Base-by-base conservation (phyloP, 2,329 filamentous ascomycete species). In the Paecilomyces variotii region DNA sequence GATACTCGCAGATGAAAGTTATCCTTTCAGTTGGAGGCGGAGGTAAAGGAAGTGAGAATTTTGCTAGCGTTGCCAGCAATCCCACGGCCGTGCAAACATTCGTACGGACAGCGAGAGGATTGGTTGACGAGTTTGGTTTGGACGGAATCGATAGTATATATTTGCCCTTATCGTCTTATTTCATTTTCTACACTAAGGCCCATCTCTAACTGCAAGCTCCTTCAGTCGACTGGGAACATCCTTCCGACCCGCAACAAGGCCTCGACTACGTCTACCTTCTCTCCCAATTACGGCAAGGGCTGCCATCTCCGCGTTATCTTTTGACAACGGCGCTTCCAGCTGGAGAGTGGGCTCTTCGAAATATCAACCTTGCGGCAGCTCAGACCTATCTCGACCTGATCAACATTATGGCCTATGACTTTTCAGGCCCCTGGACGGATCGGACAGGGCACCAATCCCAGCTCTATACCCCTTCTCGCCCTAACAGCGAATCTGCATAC, bases 391-490 rank as follows among this genome's bases (percentile, higher is more conserved):
- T 94, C 35, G 88, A 93, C 72, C 81, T 87, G 62, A 76, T 94
- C 70, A 93, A 93, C 70, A 76, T 94, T 35, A 90, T 88, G 83
- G 84, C 89, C 1, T 94, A 91, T 72, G 89, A 94, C 72, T 89
- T 92, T 68, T 85, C 83, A 27, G 89, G 89, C 1, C 79, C 84
- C 2, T 92, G 89, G 89, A 83, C 82, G 1, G 70, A 78, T 30
- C 82, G 81, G 59, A 84, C 84, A 53, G 89, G 89, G 5, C 88
- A 93, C 70, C 90, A 93, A 57, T 84, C 89, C 3, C 89, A 91
- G 69, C 82, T 94, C 1, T 89, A 86, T 68, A 78, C 84, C 1
- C 81, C 84, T 59, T 77, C 73, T 57, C 62, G 69, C 5, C 76
- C 76, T 2, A 81, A 83, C 62, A 83, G 82, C 62, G 82, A 87